Conservation (phyloP, 306 rosid genomes). For the Echinosophora koreensis region DNA sequence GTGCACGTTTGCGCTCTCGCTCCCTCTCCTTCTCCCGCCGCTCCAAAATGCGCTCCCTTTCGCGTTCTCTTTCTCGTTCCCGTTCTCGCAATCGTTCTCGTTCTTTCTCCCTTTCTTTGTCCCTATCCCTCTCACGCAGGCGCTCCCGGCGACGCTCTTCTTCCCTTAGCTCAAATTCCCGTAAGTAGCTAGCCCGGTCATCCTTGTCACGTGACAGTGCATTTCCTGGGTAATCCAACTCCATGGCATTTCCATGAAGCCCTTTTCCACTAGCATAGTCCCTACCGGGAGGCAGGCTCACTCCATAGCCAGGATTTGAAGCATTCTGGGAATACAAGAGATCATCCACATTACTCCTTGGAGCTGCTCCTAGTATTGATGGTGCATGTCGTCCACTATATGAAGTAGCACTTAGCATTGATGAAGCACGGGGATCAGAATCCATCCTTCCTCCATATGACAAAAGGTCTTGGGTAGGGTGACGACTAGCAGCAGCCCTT, state of each 20-base stretch:
- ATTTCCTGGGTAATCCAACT: conserved; percentile 71
- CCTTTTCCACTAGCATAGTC: conserved; percentile 94
- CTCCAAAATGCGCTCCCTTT: conserved; percentile 78
- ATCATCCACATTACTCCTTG: conserved; percentile 86
- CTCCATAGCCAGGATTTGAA: conserved; percentile 98
- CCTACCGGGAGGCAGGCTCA: conserved; percentile 98
- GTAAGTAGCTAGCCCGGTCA: conserved; percentile 88
- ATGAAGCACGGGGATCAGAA: conserved; percentile 82
- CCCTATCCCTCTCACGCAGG: conserved; percentile 88
- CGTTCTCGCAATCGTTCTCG: conserved; percentile 74
- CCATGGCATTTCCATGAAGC: conserved; percentile 78
- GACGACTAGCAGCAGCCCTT: conserved; percentile 89
- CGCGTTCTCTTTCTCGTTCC: conserved; percentile 80
- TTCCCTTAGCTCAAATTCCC: conserved; percentile 93
- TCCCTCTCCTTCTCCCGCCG: conserved; percentile 90
- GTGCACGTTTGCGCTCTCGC: conserved; percentile 85
- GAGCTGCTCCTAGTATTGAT: conserved; percentile 96
- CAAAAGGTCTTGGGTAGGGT: conserved; percentile 82
- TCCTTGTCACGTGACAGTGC: conserved; percentile 74
- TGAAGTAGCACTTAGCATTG: conserved; percentile 83
- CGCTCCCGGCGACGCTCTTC: conserved; percentile 97
- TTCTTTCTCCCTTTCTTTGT: conserved; percentile 86
- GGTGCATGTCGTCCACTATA: conserved; percentile 84
- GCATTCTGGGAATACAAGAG: conserved; percentile 80
- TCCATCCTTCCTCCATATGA: conserved; percentile 93